phyloP scores from a whole-genome alignment of 225 moss, liverwort and hornwort genomes.

The Climacium dendroides region DNA sequence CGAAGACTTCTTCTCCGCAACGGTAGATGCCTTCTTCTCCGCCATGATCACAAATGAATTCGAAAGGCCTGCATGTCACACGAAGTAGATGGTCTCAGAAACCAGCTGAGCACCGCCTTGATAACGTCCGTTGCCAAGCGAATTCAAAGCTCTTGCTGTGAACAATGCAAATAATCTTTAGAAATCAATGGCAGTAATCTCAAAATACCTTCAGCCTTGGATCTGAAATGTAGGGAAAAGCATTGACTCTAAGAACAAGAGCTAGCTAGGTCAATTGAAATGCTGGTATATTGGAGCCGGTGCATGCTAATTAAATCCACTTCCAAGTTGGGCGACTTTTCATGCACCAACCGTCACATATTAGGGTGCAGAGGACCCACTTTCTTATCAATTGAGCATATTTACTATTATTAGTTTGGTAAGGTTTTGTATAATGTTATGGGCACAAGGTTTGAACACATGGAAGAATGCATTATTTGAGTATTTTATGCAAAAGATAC shows the following conservation, averaged over 20 bases:
- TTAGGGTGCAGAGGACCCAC: no score
- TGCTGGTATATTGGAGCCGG: not conserved
- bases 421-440: no score
- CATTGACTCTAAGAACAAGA: not conserved
- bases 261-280: not conserved
- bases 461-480: not conserved
- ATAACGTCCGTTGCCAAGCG: no score
- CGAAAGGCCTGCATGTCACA: not conserved
- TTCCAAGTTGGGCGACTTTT: not conserved
- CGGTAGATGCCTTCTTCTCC: not conserved
- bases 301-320: not conserved
- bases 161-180: not conserved
- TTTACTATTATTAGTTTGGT: not conserved
- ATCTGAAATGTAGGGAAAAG: not conserved
- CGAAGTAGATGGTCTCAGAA: not conserved
- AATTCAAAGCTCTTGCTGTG: not conserved
- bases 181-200: no score
- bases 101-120: no score
- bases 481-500: not conserved
- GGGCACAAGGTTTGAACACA: not conserved
- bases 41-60: not conserved
- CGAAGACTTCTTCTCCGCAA: not conserved
- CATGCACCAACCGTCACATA: not conserved
- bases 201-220: not conserved
- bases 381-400: no score